Base-by-base conservation (phyloP, 2,329 filamentous ascomycete species). In the Trichoderma harzianum region DNA sequence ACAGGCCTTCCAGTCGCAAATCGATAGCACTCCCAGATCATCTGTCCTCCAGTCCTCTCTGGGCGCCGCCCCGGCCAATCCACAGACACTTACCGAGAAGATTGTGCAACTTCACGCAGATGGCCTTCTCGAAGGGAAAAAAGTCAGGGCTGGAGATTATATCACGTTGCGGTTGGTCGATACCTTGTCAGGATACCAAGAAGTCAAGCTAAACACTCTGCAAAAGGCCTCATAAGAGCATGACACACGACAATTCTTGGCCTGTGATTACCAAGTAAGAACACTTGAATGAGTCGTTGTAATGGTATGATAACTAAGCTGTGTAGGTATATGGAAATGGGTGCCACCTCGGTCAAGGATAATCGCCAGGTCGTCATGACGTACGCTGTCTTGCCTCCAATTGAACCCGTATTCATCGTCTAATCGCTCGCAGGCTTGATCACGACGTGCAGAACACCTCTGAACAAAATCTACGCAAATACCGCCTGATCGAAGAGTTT, bases 61-160 rank as follows among this genome's bases (percentile, higher is more conserved):
- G 68, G 82, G 80, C n/a, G 69, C 78, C 1, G 36, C 63, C 3
- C 62, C 74, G 4, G 69, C 74, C 43, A 73, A 75, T 2, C 88
- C 93, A 0, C 94, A 97, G 82, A 98, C 93, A 3, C 82, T 97
- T 66, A 96, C 93, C 3, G 95, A 98, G 81, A 97, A 97, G 85
- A 97, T 98, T 72, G 91, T 97, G 0, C 95, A 98, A 80, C 83
- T 87, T 18, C 91, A 97, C 81, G 88, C 93, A 0, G 86, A 94
- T n/a, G 93, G 91, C 11, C 87, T 97, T 1, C 82, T 92, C 1
- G 81, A 89, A 12, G 93, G 90, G 72, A 97, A 97, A 83, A 84
- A 87, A 71, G 92, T 97, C 77, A 88, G 87, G 77, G 85, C 88
- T 5, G 94, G 95, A 78, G 94, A 97, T 86, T 98, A 96, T 84